A percentile compares a stretch with the other conserved stretches of the same genome.
Evolutionary conservation across 1,284 basidiomycete genomes (phyloP).

Genomic region (Marasmius fiardii): DNA sequence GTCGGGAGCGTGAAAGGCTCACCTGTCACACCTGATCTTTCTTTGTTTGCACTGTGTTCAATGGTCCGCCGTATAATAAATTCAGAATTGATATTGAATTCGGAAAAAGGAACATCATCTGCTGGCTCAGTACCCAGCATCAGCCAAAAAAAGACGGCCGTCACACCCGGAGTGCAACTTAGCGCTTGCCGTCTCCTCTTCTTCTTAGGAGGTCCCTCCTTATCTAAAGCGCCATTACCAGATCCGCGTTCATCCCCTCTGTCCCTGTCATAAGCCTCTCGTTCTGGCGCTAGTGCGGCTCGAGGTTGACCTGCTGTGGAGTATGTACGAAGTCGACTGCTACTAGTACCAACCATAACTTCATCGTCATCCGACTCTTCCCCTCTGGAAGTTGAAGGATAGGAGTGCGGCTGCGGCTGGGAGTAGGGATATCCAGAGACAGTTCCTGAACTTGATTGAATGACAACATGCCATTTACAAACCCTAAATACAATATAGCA

Average conservation of each 20-base stretch:
- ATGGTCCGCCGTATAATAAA: neutral
- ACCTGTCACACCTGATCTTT: slow-evolving; percentile 23
- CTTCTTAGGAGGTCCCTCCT: slow-evolving; percentile 18
- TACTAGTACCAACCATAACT: neutral
- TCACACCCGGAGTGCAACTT: slow-evolving; percentile 11
- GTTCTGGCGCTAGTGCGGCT: neutral
- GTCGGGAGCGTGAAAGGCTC: neutral
- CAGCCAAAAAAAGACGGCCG: neutral
- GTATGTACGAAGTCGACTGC: neutral
- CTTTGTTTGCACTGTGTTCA: slow-evolving; percentile 20
- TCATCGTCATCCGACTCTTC: neutral
- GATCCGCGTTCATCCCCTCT: slow-evolving; percentile 1
- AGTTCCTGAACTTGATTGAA: too few species aligned
- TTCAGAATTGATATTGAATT: neutral
- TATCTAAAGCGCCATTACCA: slow-evolving; percentile 7
- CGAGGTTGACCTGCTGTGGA: neutral
- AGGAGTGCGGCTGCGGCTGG: neutral
- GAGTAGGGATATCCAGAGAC: neutral
- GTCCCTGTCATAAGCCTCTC: neutral
- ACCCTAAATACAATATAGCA: too few species aligned
- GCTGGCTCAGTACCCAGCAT: neutral
- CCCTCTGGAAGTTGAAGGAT: neutral
- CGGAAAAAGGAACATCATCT: neutral
- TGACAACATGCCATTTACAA: too few species aligned
- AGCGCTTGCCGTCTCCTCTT: slow-evolving; percentile 17